Base-by-base conservation (phyloP, 768 basidiomycete species). In the Leccinum uliginosum region DNA sequence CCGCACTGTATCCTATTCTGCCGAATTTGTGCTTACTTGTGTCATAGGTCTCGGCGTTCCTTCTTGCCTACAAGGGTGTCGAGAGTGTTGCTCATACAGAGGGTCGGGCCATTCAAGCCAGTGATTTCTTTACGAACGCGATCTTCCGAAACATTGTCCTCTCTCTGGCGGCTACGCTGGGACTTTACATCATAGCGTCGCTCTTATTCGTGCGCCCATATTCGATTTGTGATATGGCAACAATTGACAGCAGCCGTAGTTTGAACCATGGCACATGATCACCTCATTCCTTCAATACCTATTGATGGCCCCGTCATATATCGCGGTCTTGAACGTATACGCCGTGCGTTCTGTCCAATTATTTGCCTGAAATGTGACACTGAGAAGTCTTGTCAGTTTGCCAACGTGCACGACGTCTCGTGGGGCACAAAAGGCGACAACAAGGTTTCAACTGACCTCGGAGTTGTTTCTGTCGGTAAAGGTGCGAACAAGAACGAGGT, bases 191-290 rank as follows among this genome's bases (percentile, higher is more conserved):
- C 50, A 29, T 91, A 46, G 80, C 95, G 0, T 91, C 87, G 4
- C 62, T 98, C 10, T 80, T 95, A 49, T 93, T 93, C 74, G 91
- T 94, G 67, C 66, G 93, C 82, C 9, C 30, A 59, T n/a, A 32
- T 38, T 30, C 14, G 3, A 24, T 23, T 6, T 6, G 1, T 27
- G 15, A 6, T 6, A 7, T 27, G 49, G 6, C 21, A 50, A 21
- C 45, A 29, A 58, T 44, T 46, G 34, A 49, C 47, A 10, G 35
- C 29, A n/a, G 14, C 53, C 52, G 3, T 67, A 96, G 86, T 86
- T 97, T 63, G 94, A 98, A 63, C 96, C 96, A 2, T 97, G 94
- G 93, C 97, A 99, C 70, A 91, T 99, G 93, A 79, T 99, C 65
- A 98, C 97, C 0, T 92, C 89, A 6, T 95, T 98, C 74, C 26